These are phyloP conservation scores for Colletotrichum acutatum DNA, from an alignment of 2,329 filamentous ascomycete genomes.

Conservation along the genomic window DNA sequence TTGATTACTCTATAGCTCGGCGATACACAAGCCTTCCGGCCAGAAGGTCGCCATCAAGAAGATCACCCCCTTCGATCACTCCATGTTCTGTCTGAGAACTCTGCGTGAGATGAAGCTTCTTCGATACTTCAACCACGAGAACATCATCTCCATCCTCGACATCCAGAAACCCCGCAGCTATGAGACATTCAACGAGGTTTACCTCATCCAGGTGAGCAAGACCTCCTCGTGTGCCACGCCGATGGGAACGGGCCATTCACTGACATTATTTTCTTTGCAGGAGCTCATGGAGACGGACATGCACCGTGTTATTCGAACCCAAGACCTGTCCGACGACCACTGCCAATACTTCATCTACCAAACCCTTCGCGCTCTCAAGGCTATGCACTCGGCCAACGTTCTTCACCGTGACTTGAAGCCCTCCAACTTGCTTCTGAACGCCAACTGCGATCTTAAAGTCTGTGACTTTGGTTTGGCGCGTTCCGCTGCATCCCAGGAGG, in stretches of 20 bases:
- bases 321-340: conserved; percentile 98
- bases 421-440: conserved; percentile 95
- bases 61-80: conserved; percentile 99
- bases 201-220: conserved; percentile 87
- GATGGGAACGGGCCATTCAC: conserved; percentile 2
- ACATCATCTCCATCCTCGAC: conserved; percentile 99
- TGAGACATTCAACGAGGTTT: conserved; percentile 96
- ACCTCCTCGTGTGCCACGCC: background rate
- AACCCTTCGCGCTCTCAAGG: conserved; percentile 95
- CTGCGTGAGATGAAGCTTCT: conserved; percentile 99
- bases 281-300: conserved; percentile 99
- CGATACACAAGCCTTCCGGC: conserved; percentile 95
- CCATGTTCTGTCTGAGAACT: conserved; percentile 97
- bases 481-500: conserved; percentile 95
- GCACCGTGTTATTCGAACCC: conserved; percentile 98
- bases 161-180: conserved; percentile 98
- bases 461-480: conserved; percentile 97
- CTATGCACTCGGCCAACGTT: conserved; percentile 99
- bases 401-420: conserved; percentile 97
- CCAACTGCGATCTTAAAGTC: conserved; percentile 98
- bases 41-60: conserved; percentile 99
- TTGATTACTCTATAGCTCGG: conserved; percentile 71
- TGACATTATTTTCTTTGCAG: conserved; percentile 54
- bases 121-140: conserved; percentile 99
- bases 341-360: conserved; percentile 99